A percentile compares a stretch with the other conserved stretches of the same genome.
These are phyloP conservation scores for Hemileccinum rubropunctum DNA, from an alignment of 768 basidiomycete genomes.

Conservation along the genomic window DNA sequence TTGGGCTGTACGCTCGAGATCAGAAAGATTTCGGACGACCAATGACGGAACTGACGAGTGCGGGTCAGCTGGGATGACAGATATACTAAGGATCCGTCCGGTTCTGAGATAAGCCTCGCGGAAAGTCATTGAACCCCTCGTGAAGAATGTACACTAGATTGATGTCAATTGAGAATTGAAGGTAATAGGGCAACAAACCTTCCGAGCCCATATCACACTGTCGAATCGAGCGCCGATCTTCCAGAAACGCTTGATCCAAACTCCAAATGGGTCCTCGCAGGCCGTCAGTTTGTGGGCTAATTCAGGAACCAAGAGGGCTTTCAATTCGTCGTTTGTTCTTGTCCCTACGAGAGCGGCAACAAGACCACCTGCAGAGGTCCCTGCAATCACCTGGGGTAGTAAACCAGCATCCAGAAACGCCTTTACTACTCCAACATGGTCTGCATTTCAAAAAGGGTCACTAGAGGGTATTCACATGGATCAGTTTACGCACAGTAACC, in stretches of 20 bases:
- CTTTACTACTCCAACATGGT: constrained; percentile 88
- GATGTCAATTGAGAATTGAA: neutral
- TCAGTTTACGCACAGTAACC: constrained; percentile 72
- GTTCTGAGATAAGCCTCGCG: constrained; percentile 92
- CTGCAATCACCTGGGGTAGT: constrained; percentile 89
- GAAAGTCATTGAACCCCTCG: constrained; percentile 92
- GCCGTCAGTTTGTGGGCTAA: constrained; percentile 82
- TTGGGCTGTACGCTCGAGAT: constrained; percentile 55
- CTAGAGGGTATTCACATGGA: neutral
- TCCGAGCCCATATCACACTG: constrained; percentile 83
- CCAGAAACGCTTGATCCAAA: constrained; percentile 74
- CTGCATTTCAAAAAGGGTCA: constrained; percentile 34
- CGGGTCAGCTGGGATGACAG: constrained; percentile 85
- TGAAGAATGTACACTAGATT: constrained; percentile 79
- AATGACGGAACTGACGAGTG: constrained; percentile 60
- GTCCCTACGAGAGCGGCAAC: constrained; percentile 77
- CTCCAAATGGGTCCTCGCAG: constrained; percentile 69
- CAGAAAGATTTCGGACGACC: constrained; percentile 2
- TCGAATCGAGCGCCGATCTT: constrained; percentile 95
- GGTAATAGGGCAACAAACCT: constrained; percentile 45
- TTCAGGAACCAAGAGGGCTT: constrained; percentile 70
- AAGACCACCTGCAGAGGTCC: constrained; percentile 91
- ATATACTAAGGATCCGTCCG: constrained; percentile 90
- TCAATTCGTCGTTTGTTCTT: constrained; percentile 84
- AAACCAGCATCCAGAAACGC: constrained; percentile 86